Base-by-base conservation (phyloP, 345 rosid genomes). In the Moringa oleifera region DNA sequence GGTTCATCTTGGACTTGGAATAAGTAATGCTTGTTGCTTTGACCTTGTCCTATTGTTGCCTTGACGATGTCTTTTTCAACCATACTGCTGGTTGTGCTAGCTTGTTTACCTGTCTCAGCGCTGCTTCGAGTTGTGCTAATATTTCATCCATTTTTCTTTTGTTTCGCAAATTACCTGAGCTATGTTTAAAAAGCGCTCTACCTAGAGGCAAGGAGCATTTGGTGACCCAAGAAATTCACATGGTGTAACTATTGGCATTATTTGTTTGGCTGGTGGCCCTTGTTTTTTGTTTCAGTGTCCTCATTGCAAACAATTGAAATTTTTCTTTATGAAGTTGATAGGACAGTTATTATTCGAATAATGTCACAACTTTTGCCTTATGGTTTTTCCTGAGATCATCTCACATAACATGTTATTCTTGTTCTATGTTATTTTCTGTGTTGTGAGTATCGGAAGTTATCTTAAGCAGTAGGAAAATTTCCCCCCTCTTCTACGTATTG, bases 391-490 rank as follows among this genome's bases (percentile, higher is more conserved):
- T 22, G 51, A 3, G 10, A 50, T 18, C 28, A 23, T 58, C 51
- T 3, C 62, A 23, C 31, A n/a, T n/a, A n/a, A 47, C n/a, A 7
- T 6, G 52, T 24, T 23, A 22, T 19, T 36, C 23, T 52, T 45
- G 9, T 45, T 55, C 28, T 22, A 12, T 41, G 47, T 41, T 41
- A 33, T 52, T 63, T n/a, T 53, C 13, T 7, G 51, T 20, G 28
- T 11, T 24, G 17, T 52, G 57, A 52, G 66, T 17, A 20, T 62
- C 0, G 37, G 33, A 55, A 36, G 55, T 61, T 53, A 21, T 41
- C 28, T 18, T 24, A 21, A 20, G 17, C 47, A 4, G 12, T 41
- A 1, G 47, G 16, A 41, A 41, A 41, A 41, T 41, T 41, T 41
- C 12, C 47, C 17, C 47, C 47, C 47, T 41, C 33, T 2, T 28